Base-by-base conservation (phyloP, 805 yeast genomes). In the Metschnikowia rubicola region DNA sequence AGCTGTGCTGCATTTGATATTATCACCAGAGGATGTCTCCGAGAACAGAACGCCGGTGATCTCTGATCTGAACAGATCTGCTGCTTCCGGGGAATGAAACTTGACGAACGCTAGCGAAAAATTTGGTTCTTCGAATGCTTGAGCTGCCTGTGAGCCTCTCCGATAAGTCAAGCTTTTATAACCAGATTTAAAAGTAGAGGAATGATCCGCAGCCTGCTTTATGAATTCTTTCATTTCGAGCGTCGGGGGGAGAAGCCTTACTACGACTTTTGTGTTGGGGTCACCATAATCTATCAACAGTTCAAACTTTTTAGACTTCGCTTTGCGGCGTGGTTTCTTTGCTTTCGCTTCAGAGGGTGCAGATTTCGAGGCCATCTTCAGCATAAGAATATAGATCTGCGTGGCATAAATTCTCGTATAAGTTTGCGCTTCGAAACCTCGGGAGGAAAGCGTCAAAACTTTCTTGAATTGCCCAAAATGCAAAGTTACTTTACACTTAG, bases 171-270 rank as follows among this genome's bases (percentile, higher is more conserved):
- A 39, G 10, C 43, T 9, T 7, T 35, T 11, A 11, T n/a, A 37
- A 4, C 42, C 44, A 7, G 29, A 19, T 17, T 33, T 32, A n/a
- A 13, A 37, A 30, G 35, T 8, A 17, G n/a, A 50, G 28, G 50
- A 37, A 6, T 38, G 26, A n/a, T 62, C n/a, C 47, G 63, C 37
- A 39, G 57, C 37, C 44, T 59, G 49, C 57, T 65, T 34, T 17
- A 37, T 39, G 39, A 62, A 62, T 1, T 47, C 60, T 1, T 35
- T 41, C 19, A 52, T 42, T 4, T 37, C 43, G 8, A 62, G 51
- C 10, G 40, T 44, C 8, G 65, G 42, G 66, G 77, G 52, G 40
- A 62, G 46, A 39, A 62, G 37, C 34, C 58, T 44, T 13, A 57
- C 51, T 19, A 46, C 46, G 40, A 55, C 52, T n/a, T 49, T 51